A percentile compares a stretch with the other conserved stretches of the same genome.
These are phyloP conservation scores for Glycine tomentella DNA, from an alignment of 306 rosid species.

Conservation along the genomic window DNA sequence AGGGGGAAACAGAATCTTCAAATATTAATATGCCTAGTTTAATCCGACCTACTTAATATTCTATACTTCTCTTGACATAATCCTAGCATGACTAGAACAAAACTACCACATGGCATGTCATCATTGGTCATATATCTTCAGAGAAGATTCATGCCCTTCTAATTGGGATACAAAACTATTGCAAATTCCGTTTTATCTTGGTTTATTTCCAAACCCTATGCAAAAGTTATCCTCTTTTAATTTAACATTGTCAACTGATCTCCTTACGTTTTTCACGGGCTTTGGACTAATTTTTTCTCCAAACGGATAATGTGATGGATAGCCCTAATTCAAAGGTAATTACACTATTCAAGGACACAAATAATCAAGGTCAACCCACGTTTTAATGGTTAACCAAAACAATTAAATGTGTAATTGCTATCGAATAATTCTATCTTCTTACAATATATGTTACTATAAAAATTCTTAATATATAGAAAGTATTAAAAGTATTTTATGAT, in stretches of 20 bases:
- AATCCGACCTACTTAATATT: constrained; percentile 72
- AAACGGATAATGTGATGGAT: background rate
- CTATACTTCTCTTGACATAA: constrained; percentile 56
- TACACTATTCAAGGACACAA: background rate
- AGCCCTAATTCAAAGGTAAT: constrained; percentile 22
- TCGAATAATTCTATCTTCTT: too few relatives aligned
- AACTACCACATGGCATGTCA: constrained; percentile 46
- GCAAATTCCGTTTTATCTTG: constrained; percentile 28
- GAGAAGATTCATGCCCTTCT: constrained; percentile 60
- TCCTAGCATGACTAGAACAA: constrained; percentile 50
- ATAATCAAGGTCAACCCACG: background rate
- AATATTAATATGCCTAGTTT: constrained; percentile 37
- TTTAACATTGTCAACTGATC: background rate
- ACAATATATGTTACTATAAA: too few relatives aligned
- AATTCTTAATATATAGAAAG: too few relatives aligned
- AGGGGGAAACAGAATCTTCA: constrained; percentile 24
- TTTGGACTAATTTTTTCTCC: background rate
- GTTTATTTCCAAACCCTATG: too few relatives aligned
- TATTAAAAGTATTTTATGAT: too few relatives aligned
- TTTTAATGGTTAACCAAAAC: background rate
- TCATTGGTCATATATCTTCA: constrained; percentile 66
- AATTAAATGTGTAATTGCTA: background rate
- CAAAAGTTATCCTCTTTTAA: background rate
- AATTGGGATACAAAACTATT: constrained; percentile 45
- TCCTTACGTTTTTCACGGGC: background rate